Evolutionary conservation across 257 asterid genomes (phyloP).

Genomic region (Leonotis leonurus): DNA sequence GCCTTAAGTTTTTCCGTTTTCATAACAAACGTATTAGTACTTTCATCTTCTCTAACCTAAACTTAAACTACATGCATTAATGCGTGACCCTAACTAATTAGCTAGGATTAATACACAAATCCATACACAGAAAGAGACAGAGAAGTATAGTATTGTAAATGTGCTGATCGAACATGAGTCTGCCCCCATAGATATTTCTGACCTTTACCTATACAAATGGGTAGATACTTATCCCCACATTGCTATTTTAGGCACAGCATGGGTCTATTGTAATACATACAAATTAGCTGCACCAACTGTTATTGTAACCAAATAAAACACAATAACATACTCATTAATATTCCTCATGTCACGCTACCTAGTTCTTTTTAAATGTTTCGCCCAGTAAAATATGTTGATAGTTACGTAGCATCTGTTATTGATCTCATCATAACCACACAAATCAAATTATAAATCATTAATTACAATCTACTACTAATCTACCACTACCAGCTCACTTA

Average conservation of each 20-base stretch:
- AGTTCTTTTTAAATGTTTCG: too few species aligned
- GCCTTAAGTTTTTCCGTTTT: conserved; percentile 7
- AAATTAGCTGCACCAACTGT: conserved; percentile 9
- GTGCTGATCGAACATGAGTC: conserved; percentile 16
- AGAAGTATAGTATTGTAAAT: background rate
- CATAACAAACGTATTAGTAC: background rate
- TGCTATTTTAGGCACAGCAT: conserved; percentile 20
- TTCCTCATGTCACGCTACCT: background rate
- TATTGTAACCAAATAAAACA: conserved; percentile 6
- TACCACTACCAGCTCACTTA: background rate
- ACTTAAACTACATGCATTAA: background rate
- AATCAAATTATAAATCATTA: too few species aligned
- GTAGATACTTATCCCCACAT: conserved; percentile 20
- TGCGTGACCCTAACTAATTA: background rate
- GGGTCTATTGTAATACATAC: conserved; percentile 8
- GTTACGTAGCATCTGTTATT: too few species aligned
- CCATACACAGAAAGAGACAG: background rate
- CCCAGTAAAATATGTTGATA: too few species aligned
- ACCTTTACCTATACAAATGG: conserved; percentile 7
- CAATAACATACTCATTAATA: background rate
- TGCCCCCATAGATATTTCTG: background rate
- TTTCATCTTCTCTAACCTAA: background rate
- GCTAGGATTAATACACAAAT: too few species aligned
- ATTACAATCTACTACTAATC: too few species aligned
- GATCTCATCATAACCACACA: too few species aligned